phyloP scores from a whole-genome alignment of 176 grass and related monocot species.

The Pontederia crassipes region DNA sequence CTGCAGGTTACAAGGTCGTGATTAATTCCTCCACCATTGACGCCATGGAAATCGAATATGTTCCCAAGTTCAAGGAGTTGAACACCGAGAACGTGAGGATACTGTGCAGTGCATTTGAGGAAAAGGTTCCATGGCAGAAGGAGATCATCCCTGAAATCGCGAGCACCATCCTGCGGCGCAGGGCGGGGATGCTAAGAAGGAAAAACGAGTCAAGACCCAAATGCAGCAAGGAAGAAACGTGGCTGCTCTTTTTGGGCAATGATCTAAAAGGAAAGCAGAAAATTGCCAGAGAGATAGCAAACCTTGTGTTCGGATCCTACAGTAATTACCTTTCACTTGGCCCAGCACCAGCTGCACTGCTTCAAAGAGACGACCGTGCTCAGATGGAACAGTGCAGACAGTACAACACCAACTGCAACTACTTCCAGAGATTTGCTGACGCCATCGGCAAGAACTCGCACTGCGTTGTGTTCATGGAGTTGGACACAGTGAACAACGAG shows the following conservation, averaged over 20 bases:
- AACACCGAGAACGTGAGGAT: slow-evolving; percentile 73
- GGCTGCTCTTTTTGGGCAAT: slow-evolving; percentile 73
- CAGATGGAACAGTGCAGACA: background rate
- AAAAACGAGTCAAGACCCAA: too few species aligned
- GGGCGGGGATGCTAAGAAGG: slow-evolving; percentile 51
- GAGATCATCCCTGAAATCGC: slow-evolving; percentile 43
- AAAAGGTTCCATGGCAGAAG: slow-evolving; percentile 26
- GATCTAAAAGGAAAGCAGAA: slow-evolving; percentile 60
- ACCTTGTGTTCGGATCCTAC: slow-evolving; percentile 63
- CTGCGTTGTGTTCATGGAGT: slow-evolving; percentile 60
- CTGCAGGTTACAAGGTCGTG: too few species aligned
- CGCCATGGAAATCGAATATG: background rate
- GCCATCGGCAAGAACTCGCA: slow-evolving; percentile 45
- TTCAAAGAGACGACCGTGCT: too few species aligned
- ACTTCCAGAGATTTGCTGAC: slow-evolving; percentile 46
- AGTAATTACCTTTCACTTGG: slow-evolving; percentile 35
- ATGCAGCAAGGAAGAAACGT: slow-evolving; percentile 61
- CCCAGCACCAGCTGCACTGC: background rate
- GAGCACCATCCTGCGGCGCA: slow-evolving; percentile 54
- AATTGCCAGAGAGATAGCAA: slow-evolving; percentile 62
- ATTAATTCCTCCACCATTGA: slow-evolving; percentile 15
- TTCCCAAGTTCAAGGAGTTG: slow-evolving; percentile 68
- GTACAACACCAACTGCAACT: slow-evolving; percentile 6
- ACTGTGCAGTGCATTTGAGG: slow-evolving; percentile 55
- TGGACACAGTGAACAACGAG: slow-evolving; percentile 33